phyloP scores from a whole-genome alignment of 352 stramenopile genomes.

The Hyaloperonospora arabidopsidis region DNA sequence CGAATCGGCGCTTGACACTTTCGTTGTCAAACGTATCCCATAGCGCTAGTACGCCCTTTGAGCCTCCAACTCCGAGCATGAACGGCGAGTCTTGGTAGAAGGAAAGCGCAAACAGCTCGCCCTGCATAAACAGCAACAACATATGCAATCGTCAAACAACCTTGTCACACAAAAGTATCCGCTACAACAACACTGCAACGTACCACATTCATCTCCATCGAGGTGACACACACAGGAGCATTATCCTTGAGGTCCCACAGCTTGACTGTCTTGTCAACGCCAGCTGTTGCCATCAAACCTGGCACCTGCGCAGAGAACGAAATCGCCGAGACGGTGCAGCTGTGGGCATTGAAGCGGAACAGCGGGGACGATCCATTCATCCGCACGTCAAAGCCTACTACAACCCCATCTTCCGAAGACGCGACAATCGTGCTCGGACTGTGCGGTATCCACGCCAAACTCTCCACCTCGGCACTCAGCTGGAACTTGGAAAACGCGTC shows the following conservation, averaged over 20 bases:
- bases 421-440: slow-evolving; percentile 89
- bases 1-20: slow-evolving; percentile 73
- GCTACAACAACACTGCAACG: slow-evolving; percentile 22
- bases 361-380: slow-evolving; percentile 88
- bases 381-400: slow-evolving; percentile 93
- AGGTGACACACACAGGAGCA: slow-evolving; percentile 69
- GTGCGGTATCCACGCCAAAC: slow-evolving; percentile 91
- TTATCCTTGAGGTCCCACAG: slow-evolving; percentile 91
- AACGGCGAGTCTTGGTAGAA: slow-evolving; percentile 88
- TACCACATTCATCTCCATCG: slow-evolving; percentile 90
- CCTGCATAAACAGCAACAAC: slow-evolving; percentile 29
- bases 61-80: slow-evolving; percentile 85
- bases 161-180: neutral
- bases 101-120: slow-evolving; percentile 84
- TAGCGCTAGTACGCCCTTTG: slow-evolving; percentile 79
- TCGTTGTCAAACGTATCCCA: slow-evolving; percentile 88
- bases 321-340: slow-evolving; percentile 77
- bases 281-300: slow-evolving; percentile 92
- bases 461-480: slow-evolving; percentile 85
- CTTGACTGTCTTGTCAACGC: slow-evolving; percentile 97
- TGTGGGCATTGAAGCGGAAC: slow-evolving; percentile 90
- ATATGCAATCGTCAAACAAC: slow-evolving; percentile 9
- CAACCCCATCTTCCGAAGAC: slow-evolving; percentile 90
- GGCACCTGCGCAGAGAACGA: slow-evolving; percentile 81
- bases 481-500: slow-evolving; percentile 77